Percentiles rank a stretch among this genome's conserved stretches.
These are phyloP conservation scores for Melanomma pulvis-pyrius DNA, from an alignment of 495 filamentous ascomycete genomes.

Conservation along the genomic window DNA sequence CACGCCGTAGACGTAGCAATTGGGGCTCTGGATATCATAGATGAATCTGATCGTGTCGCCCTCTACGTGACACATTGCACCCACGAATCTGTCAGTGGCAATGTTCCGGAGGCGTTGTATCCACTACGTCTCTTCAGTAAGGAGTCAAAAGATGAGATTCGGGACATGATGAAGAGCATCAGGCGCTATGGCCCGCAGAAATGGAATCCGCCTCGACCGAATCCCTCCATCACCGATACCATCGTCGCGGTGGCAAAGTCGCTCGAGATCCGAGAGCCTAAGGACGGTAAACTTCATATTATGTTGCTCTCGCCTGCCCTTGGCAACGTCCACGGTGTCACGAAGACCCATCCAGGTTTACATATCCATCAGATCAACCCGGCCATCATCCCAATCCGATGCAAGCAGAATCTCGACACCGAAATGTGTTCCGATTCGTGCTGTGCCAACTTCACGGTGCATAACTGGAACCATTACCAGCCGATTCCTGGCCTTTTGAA, in stretches of 20 bases:
- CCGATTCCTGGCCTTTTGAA: neutral
- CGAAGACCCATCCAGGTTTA: neutral
- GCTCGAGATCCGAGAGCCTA: neutral
- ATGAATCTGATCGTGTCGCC: slow-evolving; percentile 1
- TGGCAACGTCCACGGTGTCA: neutral
- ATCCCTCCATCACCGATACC: slow-evolving; percentile 16
- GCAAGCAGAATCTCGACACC: neutral
- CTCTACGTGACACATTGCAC: slow-evolving; percentile 18
- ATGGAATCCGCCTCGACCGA: slow-evolving; percentile 8
- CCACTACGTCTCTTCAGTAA: neutral
- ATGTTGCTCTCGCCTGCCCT: slow-evolving; percentile 5
- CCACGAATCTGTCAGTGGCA: slow-evolving; percentile 6
- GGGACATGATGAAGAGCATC: neutral
- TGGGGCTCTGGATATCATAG: neutral
- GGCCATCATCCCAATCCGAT: neutral
- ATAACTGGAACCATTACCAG: slow-evolving; percentile 7
- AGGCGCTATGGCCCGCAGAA: neutral
- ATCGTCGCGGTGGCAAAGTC: slow-evolving; percentile 5
- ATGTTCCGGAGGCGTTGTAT: neutral
- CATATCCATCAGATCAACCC: slow-evolving; percentile 19
- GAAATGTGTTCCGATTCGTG: neutral
- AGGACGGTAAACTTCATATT: neutral
- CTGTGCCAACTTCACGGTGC: slow-evolving; percentile 1
- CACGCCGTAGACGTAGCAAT: neutral
- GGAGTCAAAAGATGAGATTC: neutral